A percentile compares a stretch with the other conserved stretches of the same genome.
Evolutionary conservation across 306 rosid genomes (phyloP).

Genomic region (Carpinus fangiana): DNA sequence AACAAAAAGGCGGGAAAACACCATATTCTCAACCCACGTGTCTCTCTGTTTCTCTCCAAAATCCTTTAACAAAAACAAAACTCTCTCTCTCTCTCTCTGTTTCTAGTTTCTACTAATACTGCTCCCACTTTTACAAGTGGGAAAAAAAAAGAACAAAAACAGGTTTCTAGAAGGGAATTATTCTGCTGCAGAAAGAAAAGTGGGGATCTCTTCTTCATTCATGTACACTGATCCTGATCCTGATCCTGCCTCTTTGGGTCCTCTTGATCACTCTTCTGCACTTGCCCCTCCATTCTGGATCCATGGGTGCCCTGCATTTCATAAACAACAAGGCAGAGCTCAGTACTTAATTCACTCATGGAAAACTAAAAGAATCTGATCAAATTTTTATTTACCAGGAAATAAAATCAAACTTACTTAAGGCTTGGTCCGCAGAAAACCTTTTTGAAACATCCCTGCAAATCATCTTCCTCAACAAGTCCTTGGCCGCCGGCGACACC

Average conservation of each 20-base stretch:
- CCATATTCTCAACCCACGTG: conserved; percentile 24
- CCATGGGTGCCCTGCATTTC: conserved; percentile 77
- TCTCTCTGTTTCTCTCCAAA: too few species aligned
- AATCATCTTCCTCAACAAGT: conserved; percentile 77
- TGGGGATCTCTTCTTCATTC: conserved; percentile 4
- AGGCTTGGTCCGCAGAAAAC: conserved; percentile 67
- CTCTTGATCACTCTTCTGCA: neutral
- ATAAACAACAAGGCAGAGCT: neutral
- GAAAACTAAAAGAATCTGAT: too few species aligned
- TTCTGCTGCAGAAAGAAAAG: neutral
- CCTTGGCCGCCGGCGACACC: conserved; percentile 66
- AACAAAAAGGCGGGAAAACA: conserved; percentile 29
- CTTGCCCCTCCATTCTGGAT: conserved; percentile 55
- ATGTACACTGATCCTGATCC: conserved; percentile 7
- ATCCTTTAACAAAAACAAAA: neutral
- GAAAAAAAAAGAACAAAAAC: conserved; percentile 12
- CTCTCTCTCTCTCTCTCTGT: neutral
- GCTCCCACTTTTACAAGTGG: too few species aligned
- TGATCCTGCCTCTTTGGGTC: too few species aligned
- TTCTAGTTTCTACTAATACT: neutral
- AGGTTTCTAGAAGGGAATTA: conserved; percentile 9
- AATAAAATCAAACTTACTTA: conserved; percentile 35
- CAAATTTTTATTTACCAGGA: too few species aligned
- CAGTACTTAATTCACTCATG: neutral
- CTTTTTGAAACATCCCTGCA: conserved; percentile 59